phyloP scores from a whole-genome alignment of 1,284 basidiomycete species.

The Ustilago esculenta region DNA sequence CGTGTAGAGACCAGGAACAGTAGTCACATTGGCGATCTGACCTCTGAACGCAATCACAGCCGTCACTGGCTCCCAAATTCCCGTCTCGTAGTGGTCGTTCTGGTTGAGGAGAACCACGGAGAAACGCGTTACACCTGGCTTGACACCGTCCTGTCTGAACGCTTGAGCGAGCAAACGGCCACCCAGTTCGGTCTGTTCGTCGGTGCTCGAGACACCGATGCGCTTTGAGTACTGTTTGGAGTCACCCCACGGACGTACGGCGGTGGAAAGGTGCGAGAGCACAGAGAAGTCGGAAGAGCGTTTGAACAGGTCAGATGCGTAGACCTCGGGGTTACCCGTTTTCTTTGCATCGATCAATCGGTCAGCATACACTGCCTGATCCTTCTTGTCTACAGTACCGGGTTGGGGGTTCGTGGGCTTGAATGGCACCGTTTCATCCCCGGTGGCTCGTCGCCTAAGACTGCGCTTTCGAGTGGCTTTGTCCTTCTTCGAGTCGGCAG shows the following conservation, averaged over 20 bases:
- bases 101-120: slow-evolving; percentile 49
- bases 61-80: slow-evolving; percentile 16
- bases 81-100: slow-evolving; percentile 54
- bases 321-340: slow-evolving; percentile 13
- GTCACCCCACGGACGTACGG: slow-evolving; percentile 28
- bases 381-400: background rate
- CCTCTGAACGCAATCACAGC: slow-evolving; percentile 38
- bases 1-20: slow-evolving; percentile 35
- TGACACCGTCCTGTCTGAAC: slow-evolving; percentile 39
- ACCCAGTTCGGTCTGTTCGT: slow-evolving; percentile 29
- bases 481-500: background rate
- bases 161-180: slow-evolving; percentile 36
- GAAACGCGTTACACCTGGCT: slow-evolving; percentile 28
- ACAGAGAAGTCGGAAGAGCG: slow-evolving; percentile 40
- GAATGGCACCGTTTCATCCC: too few relatives aligned
- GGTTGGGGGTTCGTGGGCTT: too few relatives aligned
- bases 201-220: slow-evolving; percentile 41
- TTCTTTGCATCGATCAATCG: slow-evolving; percentile 25
- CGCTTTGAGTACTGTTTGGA: slow-evolving; percentile 23
- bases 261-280: slow-evolving; percentile 43
- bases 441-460: background rate
- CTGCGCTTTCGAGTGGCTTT: background rate
- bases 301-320: slow-evolving; percentile 25
- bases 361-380: background rate
- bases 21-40: slow-evolving; percentile 31